Conservation (phyloP, 768 basidiomycete genomes). For the Antrodiella citrinella region DNA sequence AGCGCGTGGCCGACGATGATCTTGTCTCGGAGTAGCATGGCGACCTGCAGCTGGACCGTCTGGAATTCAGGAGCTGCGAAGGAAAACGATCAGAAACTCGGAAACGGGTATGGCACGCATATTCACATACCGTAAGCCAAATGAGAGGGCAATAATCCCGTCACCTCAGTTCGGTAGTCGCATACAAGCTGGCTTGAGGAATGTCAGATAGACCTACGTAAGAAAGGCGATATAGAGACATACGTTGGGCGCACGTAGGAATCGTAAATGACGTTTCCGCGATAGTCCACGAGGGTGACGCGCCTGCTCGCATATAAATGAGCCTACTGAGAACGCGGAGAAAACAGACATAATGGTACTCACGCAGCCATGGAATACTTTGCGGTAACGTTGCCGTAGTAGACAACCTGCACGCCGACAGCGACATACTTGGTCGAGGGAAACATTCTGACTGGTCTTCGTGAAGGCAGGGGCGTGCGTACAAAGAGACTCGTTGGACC, state of each 20-base stretch:
- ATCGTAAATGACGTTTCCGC: slow-evolving; percentile 37
- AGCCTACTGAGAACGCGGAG: slow-evolving; percentile 4
- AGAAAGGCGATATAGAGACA: slow-evolving; percentile 15
- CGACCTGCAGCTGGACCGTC: slow-evolving; percentile 37
- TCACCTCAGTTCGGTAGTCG: slow-evolving; percentile 38
- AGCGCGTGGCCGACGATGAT: slow-evolving; percentile 49
- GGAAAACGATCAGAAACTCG: background rate
- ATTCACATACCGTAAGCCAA: slow-evolving; percentile 31
- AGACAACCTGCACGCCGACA: slow-evolving; percentile 37
- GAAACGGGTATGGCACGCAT: background rate
- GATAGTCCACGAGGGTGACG: slow-evolving; percentile 42
- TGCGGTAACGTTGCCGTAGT: slow-evolving; percentile 30
- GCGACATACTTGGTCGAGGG: slow-evolving; percentile 27
- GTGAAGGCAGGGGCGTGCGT: background rate
- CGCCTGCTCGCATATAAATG: slow-evolving; percentile 31
- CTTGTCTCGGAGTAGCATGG: slow-evolving; percentile 34
- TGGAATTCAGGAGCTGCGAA: slow-evolving; percentile 39
- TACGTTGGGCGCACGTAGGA: slow-evolving; percentile 49
- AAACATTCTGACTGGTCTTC: slow-evolving; percentile 9
- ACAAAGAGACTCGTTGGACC: background rate
- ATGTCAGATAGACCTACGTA: background rate
- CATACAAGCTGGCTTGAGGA: slow-evolving; percentile 35
- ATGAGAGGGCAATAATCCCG: slow-evolving; percentile 34
- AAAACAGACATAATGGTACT: slow-evolving; percentile 15
- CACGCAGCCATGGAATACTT: slow-evolving; percentile 46